These are phyloP conservation scores for Balansia obtecta DNA, from an alignment of 2,329 filamentous ascomycete genomes.

Conservation along the genomic window DNA sequence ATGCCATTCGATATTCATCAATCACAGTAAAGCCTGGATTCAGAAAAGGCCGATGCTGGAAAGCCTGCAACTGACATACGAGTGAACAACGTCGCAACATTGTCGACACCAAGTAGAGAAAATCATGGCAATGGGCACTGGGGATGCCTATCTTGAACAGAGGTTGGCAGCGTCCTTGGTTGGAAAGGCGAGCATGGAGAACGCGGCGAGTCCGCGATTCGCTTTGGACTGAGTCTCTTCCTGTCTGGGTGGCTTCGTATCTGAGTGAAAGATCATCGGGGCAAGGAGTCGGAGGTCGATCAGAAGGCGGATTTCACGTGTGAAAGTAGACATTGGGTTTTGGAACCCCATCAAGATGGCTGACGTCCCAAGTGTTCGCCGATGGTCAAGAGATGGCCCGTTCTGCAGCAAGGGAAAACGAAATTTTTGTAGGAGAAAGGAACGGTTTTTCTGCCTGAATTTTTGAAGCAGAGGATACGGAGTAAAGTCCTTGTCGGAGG, in stretches of 20 bases:
- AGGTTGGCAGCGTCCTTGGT: slow-evolving; percentile 32
- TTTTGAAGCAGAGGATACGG: neutral
- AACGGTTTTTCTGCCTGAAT: neutral
- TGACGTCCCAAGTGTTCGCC: slow-evolving; percentile 26
- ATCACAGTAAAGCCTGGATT: slow-evolving; percentile 14
- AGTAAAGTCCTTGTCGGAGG: neutral
- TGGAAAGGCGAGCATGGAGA: slow-evolving; percentile 29
- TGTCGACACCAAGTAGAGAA: slow-evolving; percentile 28
- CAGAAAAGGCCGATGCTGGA: too few relatives aligned
- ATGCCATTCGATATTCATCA: too few relatives aligned
- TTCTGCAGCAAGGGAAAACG: slow-evolving; percentile 17
- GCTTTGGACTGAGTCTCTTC: too few relatives aligned
- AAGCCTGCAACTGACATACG: too few relatives aligned
- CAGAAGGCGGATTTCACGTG: too few relatives aligned
- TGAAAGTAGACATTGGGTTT: too few relatives aligned
- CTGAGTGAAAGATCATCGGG: too few relatives aligned
- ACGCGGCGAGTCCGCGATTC: too few relatives aligned
- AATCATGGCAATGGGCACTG: slow-evolving; percentile 34
- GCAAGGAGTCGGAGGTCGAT: too few relatives aligned
- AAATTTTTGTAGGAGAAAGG: slow-evolving; percentile 21
- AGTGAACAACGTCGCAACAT: slow-evolving; percentile 34
- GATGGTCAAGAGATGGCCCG: slow-evolving; percentile 30
- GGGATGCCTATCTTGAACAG: slow-evolving; percentile 27
- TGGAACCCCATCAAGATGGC: too few relatives aligned
- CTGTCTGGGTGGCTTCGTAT: too few relatives aligned